phyloP scores from a whole-genome alignment of 2,329 filamentous ascomycete genomes.

The Exophiala spinifera region DNA sequence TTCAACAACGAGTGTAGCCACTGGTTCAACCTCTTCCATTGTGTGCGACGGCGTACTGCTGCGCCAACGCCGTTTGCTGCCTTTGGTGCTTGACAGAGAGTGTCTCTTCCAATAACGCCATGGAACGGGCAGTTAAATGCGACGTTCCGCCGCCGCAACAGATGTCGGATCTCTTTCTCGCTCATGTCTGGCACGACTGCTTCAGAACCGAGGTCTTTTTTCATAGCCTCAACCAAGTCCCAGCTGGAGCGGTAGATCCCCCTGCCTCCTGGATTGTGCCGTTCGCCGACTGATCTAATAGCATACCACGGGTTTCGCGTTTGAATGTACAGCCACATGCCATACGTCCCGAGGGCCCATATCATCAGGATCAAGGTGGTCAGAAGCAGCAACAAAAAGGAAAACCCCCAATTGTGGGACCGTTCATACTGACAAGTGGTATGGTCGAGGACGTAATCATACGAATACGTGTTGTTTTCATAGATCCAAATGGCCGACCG shows the following conservation, averaged over 20 bases:
- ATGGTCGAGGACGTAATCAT: conserved; percentile 14
- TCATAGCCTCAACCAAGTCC: conserved; percentile 20
- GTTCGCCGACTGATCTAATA: conserved; percentile 19
- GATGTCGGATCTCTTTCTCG: conserved; percentile 13
- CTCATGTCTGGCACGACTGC: conserved; percentile 12
- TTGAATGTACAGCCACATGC: conserved; percentile 37
- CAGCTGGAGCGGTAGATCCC: conserved; percentile 29
- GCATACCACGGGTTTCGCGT: conserved; percentile 23
- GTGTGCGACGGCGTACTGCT: not conserved
- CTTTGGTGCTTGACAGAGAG: no score
- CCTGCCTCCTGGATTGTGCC: conserved; percentile 8
- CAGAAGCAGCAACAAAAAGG: conserved; percentile 34
- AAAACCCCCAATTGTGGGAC: conserved; percentile 39
- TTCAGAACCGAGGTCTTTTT: conserved; percentile 17
- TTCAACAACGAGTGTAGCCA: not conserved
- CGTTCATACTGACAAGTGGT: conserved; percentile 15
- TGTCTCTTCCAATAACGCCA: no score
- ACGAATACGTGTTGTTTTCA: conserved; percentile 18
- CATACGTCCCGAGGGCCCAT: conserved; percentile 36
- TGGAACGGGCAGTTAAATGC: not conserved
- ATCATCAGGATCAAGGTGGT: conserved; percentile 34
- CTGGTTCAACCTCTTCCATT: not conserved
- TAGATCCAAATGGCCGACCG: conserved; percentile 16
- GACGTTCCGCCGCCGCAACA: conserved; percentile 10
- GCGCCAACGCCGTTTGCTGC: no score